Evolutionary conservation across 371 early-diverging fungal genomes (phyloP), one percentile per base, ranked within the genome.

Genomic region (Syncephalis plumigaleata): DNA sequence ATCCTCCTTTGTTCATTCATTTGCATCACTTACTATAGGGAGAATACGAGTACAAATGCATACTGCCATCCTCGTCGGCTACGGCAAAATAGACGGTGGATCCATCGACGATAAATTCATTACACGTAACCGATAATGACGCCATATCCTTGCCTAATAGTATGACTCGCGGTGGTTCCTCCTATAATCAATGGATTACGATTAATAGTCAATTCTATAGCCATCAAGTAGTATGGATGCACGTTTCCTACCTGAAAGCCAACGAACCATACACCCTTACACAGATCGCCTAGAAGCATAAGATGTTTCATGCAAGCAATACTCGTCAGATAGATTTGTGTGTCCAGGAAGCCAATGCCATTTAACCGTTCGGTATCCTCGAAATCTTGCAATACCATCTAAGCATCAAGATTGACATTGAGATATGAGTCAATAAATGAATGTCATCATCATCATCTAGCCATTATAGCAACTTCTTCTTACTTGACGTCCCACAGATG

Each of bases 281-380:
- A 74, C 3, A 86, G 73, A 59, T 99, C 99, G 20, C 90, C 91
- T n/a, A 94, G 60, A 9, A 95, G 58, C 51, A 98, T 73, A 42
- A 88, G 84, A 53, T 87, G 91, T 61, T 92, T 95, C 54, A 97
- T 75, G 0, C 87, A 69, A 2, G 72, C 61, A 36, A 95, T 68
- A 44, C 80, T 77, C 9, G 77, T 85, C 9, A 89, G 87, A 64
- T 84, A 97, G 23, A 90, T 81, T 56, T 85, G 86, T 7, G 89
- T 82, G 65, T 98, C 98, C 23, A 94, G 70, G 56, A 99, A 99
- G 0, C 97, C 98, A 16, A 99, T 84, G 45, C 96, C 96, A 4
- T 75, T 77, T 36, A 98, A 58, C 11, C 75, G 69, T 56, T 91
- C 91, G 40, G 78, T 81, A 56, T 91, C 87, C 55, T 91, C 87